Percentiles rank a stretch among this genome's conserved stretches.
Evolutionary conservation across 306 rosid genomes (phyloP).

Genomic region (Aeschynomene evenia): DNA sequence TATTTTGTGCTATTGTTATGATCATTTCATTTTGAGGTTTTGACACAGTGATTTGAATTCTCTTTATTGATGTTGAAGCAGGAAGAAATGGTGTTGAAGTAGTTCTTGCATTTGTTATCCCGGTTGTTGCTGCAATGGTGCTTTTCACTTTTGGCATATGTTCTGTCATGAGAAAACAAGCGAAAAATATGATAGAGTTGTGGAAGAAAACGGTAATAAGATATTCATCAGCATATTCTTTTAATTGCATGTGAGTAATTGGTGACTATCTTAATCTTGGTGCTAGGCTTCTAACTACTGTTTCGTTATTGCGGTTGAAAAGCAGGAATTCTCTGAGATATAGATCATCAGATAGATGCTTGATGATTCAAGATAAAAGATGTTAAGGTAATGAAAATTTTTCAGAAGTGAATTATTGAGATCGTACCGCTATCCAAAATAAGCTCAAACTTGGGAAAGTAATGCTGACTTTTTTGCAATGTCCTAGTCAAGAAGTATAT

Average conservation of each 20-base stretch:
- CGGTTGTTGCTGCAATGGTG: slow-evolving; percentile 36
- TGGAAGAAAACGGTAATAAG: slow-evolving; percentile 36
- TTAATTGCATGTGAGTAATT: neutral
- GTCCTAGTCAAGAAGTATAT: neutral
- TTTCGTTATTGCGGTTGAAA: neutral
- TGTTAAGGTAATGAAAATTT: neutral
- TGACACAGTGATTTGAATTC: neutral
- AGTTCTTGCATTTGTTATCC: slow-evolving; percentile 38
- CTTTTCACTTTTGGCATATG: slow-evolving; percentile 40
- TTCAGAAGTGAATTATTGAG: neutral
- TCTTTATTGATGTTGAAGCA: neutral
- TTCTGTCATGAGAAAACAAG: slow-evolving; percentile 36
- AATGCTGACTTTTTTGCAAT: neutral
- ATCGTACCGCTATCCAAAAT: neutral
- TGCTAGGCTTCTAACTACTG: neutral
- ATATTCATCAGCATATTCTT: neutral
- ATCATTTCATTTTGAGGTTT: neutral
- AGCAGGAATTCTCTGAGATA: slow-evolving; percentile 23
- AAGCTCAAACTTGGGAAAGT: no score
- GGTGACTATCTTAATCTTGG: neutral
- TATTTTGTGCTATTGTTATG: neutral
- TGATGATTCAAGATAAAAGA: neutral
- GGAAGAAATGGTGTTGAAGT: slow-evolving; percentile 33
- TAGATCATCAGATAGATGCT: slow-evolving; percentile 10
- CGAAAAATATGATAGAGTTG: neutral